Evolutionary conservation across 2,329 filamentous ascomycete species (phyloP).

Genomic region (Geosmithia flava): DNA sequence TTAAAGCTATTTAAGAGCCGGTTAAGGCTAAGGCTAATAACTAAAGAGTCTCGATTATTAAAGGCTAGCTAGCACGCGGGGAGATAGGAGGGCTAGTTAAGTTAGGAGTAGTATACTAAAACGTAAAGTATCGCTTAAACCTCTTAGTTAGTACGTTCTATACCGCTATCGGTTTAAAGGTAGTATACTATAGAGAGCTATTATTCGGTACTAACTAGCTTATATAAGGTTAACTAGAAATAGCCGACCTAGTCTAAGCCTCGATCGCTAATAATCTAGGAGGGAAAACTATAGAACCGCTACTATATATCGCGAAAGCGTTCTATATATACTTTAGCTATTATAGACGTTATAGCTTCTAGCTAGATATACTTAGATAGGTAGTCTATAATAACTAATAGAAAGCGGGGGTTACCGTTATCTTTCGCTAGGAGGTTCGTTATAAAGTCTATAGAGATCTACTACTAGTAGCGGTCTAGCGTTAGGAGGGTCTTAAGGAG

Average conservation of each 20-base stretch:
- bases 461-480: not conserved
- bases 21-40: not conserved
- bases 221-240: not conserved
- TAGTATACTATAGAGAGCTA: not conserved
- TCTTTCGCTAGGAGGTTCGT: not conserved
- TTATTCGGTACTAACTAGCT: not conserved
- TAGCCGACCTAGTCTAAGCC: not conserved
- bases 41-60: not conserved
- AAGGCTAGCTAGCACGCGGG: not conserved
- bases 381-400: not conserved
- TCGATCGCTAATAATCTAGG: not conserved
- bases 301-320: not conserved
- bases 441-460: no score
- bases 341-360: not conserved
- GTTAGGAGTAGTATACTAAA: not conserved
- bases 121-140: not conserved
- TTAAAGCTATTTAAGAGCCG: not conserved
- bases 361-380: not conserved
- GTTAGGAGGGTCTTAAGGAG: not conserved
- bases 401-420: not conserved
- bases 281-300: not conserved
- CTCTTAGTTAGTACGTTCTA: not conserved
- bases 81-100: not conserved
- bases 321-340: not conserved
- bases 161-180: not conserved